Evolutionary conservation across 1,139 yeast genomes (phyloP).

Genomic region (Meyerozyma carpophila): DNA sequence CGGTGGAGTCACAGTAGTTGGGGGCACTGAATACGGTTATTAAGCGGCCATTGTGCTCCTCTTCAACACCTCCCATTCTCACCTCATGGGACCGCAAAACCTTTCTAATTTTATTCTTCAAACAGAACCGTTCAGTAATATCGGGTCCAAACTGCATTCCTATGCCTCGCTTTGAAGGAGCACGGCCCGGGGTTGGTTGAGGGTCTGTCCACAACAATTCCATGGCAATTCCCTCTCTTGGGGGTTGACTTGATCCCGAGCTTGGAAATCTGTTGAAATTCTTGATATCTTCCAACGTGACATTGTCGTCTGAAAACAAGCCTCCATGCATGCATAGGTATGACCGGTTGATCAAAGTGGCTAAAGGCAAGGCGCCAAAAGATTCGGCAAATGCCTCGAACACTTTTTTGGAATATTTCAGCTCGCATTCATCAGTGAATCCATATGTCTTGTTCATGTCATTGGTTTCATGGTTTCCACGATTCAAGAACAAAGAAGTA

Average conservation of each 20-base stretch:
- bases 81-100: slow-evolving; percentile 94
- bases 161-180: slow-evolving; percentile 89
- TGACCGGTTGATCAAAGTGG: slow-evolving; percentile 69
- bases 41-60: slow-evolving; percentile 79
- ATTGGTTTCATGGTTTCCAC: slow-evolving; percentile 96
- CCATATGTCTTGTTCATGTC: slow-evolving; percentile 98
- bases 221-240: slow-evolving; percentile 90
- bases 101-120: slow-evolving; percentile 65
- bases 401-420: slow-evolving; percentile 78
- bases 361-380: slow-evolving; percentile 82
- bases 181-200: slow-evolving; percentile 68
- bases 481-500: slow-evolving; percentile 62
- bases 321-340: slow-evolving; percentile 97
- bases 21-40: slow-evolving; percentile 97
- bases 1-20: slow-evolving; percentile 89
- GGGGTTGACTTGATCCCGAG: slow-evolving; percentile 69
- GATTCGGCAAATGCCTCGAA: slow-evolving; percentile 84
- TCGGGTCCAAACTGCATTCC: slow-evolving; percentile 98
- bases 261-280: slow-evolving; percentile 58
- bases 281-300: slow-evolving; percentile 70
- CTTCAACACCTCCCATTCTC: slow-evolving; percentile 83
- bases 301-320: slow-evolving; percentile 70
- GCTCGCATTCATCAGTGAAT: slow-evolving; percentile 91
- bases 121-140: slow-evolving; percentile 74
- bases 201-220: slow-evolving; percentile 98